A percentile compares a stretch with the other conserved stretches of the same genome.
Evolutionary conservation across 75 land plant species (phyloP).

Genomic region (Cryptomeria japonica): DNA sequence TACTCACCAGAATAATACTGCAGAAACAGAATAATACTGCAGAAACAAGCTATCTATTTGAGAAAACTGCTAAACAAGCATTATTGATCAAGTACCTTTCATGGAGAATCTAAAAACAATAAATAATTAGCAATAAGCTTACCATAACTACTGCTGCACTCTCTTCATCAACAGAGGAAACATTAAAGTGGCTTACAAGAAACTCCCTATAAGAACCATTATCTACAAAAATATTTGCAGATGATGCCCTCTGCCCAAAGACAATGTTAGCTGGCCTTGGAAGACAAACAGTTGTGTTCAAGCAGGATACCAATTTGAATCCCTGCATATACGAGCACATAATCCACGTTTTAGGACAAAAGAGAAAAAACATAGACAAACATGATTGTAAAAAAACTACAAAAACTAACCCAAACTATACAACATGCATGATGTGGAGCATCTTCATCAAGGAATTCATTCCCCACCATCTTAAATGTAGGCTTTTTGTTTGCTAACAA

Average conservation of each 20-base stretch:
- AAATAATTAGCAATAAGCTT: background rate
- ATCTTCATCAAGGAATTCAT: too few species aligned
- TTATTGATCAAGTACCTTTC: background rate
- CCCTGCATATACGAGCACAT: background rate
- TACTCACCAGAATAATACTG: background rate
- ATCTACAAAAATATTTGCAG: slow-evolving; percentile 33
- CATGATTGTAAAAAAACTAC: background rate
- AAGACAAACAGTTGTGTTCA: slow-evolving; percentile 3
- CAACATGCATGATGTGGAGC: too few species aligned
- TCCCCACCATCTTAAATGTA: too few species aligned
- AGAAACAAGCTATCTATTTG: background rate
- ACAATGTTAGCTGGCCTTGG: background rate
- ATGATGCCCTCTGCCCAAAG: slow-evolving; percentile 21
- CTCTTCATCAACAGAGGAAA: slow-evolving; percentile 26
- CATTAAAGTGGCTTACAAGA: slow-evolving; percentile 12
- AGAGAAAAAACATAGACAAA: background rate
- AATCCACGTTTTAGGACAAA: background rate
- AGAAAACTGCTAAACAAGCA: background rate
- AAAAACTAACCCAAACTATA: too few species aligned
- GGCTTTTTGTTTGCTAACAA: too few species aligned
- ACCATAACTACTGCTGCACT: slow-evolving; percentile 26
- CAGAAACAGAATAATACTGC: too few species aligned
- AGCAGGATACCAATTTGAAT: background rate
- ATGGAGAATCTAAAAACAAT: background rate
- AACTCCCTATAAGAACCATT: slow-evolving; percentile 39